phyloP scores from a whole-genome alignment of 192 early-diverging fungal species.

The Backusella parvicylindrica region DNA sequence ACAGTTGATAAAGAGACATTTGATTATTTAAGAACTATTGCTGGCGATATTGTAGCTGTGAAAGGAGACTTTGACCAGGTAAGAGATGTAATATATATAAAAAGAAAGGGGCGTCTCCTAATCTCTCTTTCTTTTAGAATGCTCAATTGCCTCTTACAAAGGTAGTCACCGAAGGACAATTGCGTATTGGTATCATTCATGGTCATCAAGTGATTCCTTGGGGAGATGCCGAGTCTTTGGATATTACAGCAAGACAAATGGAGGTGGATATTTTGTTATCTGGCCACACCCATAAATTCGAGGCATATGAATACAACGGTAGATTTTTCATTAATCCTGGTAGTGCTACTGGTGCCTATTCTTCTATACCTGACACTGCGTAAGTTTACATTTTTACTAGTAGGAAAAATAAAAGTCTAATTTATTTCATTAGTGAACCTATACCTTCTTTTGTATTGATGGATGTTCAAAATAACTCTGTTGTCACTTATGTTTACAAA shows the following conservation, averaged over 20 bases:
- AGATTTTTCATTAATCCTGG: slow-evolving; percentile 95
- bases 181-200: slow-evolving; percentile 76
- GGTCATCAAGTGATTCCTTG: slow-evolving; percentile 87
- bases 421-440: slow-evolving; percentile 46
- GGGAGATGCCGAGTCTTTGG: slow-evolving; percentile 70
- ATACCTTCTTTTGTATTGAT: slow-evolving; percentile 94
- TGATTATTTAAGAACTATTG: slow-evolving; percentile 85
- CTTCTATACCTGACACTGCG: slow-evolving; percentile 14
- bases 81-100: neutral
- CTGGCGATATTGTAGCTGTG: slow-evolving; percentile 70
- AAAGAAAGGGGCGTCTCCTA: neutral
- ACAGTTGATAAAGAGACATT: slow-evolving; percentile 76
- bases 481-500: slow-evolving; percentile 92
- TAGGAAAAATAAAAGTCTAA: no score
- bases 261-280: slow-evolving; percentile 88
- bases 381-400: no score
- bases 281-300: slow-evolving; percentile 88
- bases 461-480: slow-evolving; percentile 76
- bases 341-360: slow-evolving; percentile 88
- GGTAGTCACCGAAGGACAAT: slow-evolving; percentile 57
- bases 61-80: slow-evolving; percentile 85
- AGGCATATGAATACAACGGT: slow-evolving; percentile 89
- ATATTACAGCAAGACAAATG: slow-evolving; percentile 80
- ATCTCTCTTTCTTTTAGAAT: slow-evolving; percentile 33
- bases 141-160: slow-evolving; percentile 58